Evolutionary conservation across 768 basidiomycete species (phyloP).

Genomic region (Flagelloscypha sp.): DNA sequence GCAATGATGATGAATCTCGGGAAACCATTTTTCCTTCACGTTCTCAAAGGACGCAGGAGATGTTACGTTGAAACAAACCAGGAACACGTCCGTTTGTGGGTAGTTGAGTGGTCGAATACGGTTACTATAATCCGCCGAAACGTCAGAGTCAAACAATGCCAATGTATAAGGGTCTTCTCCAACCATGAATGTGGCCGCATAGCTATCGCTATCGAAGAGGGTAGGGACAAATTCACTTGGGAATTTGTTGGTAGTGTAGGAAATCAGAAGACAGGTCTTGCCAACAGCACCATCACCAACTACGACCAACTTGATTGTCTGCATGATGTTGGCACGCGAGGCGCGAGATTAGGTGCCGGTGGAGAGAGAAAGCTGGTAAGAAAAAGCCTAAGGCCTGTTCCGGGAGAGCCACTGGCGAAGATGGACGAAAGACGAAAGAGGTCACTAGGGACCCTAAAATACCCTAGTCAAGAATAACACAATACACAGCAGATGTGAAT

Average conservation of each 20-base stretch:
- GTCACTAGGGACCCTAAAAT: no score
- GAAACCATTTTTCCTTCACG: conserved; percentile 85
- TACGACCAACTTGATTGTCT: no score
- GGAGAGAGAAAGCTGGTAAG: no score
- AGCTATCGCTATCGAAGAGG: conserved; percentile 64
- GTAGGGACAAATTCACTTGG: conserved; percentile 75
- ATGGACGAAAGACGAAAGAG: no score
- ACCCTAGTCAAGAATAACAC: no score
- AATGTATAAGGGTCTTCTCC: conserved; percentile 76
- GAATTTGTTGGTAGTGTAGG: conserved; percentile 69
- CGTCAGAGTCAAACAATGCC: no score
- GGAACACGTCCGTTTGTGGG: conserved; percentile 77
- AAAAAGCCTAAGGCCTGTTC: no score
- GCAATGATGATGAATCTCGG: conserved; percentile 77
- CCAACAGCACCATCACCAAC: no score
- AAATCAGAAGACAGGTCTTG: conserved; percentile 69
- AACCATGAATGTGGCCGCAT: conserved; percentile 79
- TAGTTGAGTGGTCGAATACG: conserved; percentile 72
- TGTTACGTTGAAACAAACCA: conserved; percentile 76
- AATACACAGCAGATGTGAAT: no score
- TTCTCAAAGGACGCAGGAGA: conserved; percentile 75
- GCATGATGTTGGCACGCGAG: no score
- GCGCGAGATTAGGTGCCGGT: no score
- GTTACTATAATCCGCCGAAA: conserved; percentile 80
- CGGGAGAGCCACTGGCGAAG: no score